A percentile compares a stretch with the other conserved stretches of the same genome.
Evolutionary conservation across 345 rosid species (phyloP).

Genomic region (Boechera stricta): DNA sequence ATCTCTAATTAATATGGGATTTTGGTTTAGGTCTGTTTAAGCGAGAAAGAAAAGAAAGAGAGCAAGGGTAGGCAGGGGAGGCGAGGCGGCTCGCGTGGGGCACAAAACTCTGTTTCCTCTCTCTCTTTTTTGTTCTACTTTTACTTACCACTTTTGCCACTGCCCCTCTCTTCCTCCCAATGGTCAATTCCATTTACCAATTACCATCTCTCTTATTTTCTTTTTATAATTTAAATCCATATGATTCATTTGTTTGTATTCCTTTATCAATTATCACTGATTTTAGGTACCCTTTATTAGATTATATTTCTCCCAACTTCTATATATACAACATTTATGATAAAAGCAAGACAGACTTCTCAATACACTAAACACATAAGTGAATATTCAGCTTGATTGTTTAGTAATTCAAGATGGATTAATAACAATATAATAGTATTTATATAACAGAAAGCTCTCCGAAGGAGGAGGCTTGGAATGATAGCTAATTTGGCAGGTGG

Average conservation of each 20-base stretch:
- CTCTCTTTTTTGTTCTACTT: not conserved
- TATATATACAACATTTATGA: too few relatives aligned
- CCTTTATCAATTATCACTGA: not conserved
- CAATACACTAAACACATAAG: too few relatives aligned
- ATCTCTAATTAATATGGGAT: too few relatives aligned
- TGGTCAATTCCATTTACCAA: conserved; percentile 18
- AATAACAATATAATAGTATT: too few relatives aligned
- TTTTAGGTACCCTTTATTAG: not conserved
- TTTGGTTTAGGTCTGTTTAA: not conserved
- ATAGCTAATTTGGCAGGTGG: not conserved
- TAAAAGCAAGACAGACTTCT: not conserved
- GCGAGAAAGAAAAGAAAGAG: not conserved
- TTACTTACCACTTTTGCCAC: conserved; percentile 11
- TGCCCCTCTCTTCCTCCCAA: conserved; percentile 34
- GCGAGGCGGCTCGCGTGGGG: conserved; percentile 51
- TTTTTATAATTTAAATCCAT: not conserved
- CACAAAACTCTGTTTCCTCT: conserved; percentile 40
- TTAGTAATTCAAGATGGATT: too few relatives aligned
- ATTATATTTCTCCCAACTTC: not conserved
- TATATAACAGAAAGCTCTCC: too few relatives aligned
- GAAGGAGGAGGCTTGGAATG: not conserved
- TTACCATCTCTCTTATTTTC: not conserved
- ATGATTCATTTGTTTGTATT: not conserved
- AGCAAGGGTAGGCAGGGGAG: not conserved
- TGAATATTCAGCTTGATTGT: too few relatives aligned